phyloP scores from a whole-genome alignment of 768 basidiomycete species.

The Collybiopsis confluens region DNA sequence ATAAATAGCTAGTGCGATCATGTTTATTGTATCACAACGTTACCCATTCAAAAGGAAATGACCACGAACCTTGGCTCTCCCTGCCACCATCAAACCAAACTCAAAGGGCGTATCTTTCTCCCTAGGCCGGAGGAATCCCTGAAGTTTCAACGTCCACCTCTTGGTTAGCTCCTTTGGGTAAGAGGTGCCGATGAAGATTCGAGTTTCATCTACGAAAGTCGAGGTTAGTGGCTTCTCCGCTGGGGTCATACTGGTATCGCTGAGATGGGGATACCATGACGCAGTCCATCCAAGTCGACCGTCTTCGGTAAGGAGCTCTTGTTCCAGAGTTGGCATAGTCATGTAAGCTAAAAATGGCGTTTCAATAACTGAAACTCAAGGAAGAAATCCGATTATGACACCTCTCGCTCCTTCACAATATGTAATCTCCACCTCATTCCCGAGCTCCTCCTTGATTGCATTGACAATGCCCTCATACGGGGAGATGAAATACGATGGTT shows the following conservation, averaged over 20 bases:
- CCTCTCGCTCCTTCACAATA: slow-evolving; percentile 70
- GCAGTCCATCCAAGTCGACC: slow-evolving; percentile 68
- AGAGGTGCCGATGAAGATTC: slow-evolving; percentile 57
- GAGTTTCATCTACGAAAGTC: slow-evolving; percentile 55
- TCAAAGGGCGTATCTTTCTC: slow-evolving; percentile 56
- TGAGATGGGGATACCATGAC: slow-evolving; percentile 54
- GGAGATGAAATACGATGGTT: slow-evolving; percentile 70
- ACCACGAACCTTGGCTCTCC: slow-evolving; percentile 56
- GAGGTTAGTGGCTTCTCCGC: slow-evolving; percentile 38
- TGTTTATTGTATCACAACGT: neutral
- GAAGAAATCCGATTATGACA: slow-evolving; percentile 22
- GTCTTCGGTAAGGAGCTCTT: slow-evolving; percentile 52
- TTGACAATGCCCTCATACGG: slow-evolving; percentile 74
- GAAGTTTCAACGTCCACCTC: slow-evolving; percentile 58
- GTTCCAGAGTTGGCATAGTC: slow-evolving; percentile 64
- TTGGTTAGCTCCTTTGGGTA: slow-evolving; percentile 55
- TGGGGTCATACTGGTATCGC: slow-evolving; percentile 51
- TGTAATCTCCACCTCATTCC: slow-evolving; percentile 45
- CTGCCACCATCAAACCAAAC: slow-evolving; percentile 65
- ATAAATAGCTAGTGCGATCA: slow-evolving; percentile 49
- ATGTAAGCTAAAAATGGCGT: slow-evolving; percentile 50
- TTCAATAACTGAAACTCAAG: slow-evolving; percentile 1
- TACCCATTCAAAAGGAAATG: neutral
- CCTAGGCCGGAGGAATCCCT: slow-evolving; percentile 57
- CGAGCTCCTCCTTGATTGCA: slow-evolving; percentile 38